Percentiles rank a stretch among this genome's conserved stretches.
These are phyloP conservation scores for Colletotrichum agaves DNA, from an alignment of 2,329 filamentous ascomycete species.

Conservation along the genomic window DNA sequence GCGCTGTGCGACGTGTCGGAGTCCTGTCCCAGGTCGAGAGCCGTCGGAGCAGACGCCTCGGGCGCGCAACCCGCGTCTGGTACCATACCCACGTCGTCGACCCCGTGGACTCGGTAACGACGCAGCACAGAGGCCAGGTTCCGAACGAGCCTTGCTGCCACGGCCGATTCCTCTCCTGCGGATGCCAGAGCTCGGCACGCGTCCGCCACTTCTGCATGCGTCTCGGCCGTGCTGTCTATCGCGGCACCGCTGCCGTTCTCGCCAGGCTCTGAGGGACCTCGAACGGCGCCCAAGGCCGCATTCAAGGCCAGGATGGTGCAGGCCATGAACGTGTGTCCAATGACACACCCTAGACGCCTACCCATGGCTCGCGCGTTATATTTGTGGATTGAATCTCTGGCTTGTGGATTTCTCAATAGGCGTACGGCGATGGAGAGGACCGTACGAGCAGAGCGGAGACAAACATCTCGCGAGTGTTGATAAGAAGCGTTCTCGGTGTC, in stretches of 20 bases:
- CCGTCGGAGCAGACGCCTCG: not conserved
- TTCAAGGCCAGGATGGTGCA: conserved; percentile 40
- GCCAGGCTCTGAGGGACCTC: not conserved
- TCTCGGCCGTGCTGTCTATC: not conserved
- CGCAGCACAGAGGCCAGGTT: conserved; percentile 38
- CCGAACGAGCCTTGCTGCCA: conserved; percentile 39
- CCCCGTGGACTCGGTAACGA: conserved; percentile 34
- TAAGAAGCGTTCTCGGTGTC: conserved; percentile 24
- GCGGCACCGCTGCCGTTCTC: not conserved
- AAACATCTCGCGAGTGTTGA: conserved; percentile 35
- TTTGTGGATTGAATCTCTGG: not conserved
- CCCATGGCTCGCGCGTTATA: not conserved
- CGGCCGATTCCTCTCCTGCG: conserved; percentile 37
- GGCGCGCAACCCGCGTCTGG: not conserved
- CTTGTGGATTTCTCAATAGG: conserved; percentile 35
- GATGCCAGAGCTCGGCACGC: conserved; percentile 40
- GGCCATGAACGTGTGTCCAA: conserved; percentile 41
- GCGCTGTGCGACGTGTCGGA: rapidly evolving
- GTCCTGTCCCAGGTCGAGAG: not conserved
- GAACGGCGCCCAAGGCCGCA: conserved; percentile 21
- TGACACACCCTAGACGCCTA: conserved; percentile 39
- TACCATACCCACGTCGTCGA: conserved; percentile 3
- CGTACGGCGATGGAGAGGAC: conserved; percentile 39
- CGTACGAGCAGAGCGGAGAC: conserved; percentile 41
- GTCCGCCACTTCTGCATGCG: conserved; percentile 33